Conservation (phyloP, 2,329 filamentous ascomycete species). For the Pseudofabraea citricarpa region DNA sequence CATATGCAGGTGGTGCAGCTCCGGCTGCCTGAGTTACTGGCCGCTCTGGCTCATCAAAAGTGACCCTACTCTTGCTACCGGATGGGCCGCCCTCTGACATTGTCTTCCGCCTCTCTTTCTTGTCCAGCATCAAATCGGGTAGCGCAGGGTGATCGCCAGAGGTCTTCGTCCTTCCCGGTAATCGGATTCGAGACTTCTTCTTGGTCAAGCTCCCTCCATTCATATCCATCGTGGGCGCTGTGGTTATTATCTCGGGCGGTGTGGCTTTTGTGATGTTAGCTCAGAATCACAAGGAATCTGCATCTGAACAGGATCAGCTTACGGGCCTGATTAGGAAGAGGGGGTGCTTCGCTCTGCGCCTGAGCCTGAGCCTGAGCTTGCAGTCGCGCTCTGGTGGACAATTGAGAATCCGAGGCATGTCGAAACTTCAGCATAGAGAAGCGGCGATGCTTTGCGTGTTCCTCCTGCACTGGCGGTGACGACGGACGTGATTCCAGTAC, state of each 20-base stretch:
- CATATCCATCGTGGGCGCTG: conserved; percentile 72
- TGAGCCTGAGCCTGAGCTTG: conserved; percentile 48
- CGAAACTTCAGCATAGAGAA: conserved; percentile 77
- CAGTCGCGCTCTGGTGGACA: conserved; percentile 70
- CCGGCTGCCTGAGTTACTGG: conserved; percentile 40
- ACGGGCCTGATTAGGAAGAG: conserved; percentile 50
- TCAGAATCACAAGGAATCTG: too few relatives aligned
- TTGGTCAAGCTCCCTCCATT: conserved; percentile 43
- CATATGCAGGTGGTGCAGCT: conserved; percentile 50
- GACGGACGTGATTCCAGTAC: conserved; percentile 12
- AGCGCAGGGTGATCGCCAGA: conserved; percentile 12
- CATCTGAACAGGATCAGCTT: conserved; percentile 5
- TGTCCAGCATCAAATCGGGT: conserved; percentile 20
- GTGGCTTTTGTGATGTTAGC: too few relatives aligned
- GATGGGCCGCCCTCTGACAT: conserved; percentile 28
- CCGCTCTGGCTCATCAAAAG: conserved; percentile 56
- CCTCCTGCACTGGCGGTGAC: conserved; percentile 46
- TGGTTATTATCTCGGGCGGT: conserved; percentile 82
- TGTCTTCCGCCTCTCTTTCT: conserved; percentile 38
- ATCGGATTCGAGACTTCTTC: conserved; percentile 49
- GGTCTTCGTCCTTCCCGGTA: conserved; percentile 41
- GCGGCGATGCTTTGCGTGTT: conserved; percentile 51
- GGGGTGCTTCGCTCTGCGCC: conserved; percentile 32
- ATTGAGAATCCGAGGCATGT: conserved; percentile 88
- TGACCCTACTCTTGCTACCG: conserved; percentile 39